Evolutionary conservation across 208 protist species (phyloP).

Genomic region (Strigomonas galati): DNA sequence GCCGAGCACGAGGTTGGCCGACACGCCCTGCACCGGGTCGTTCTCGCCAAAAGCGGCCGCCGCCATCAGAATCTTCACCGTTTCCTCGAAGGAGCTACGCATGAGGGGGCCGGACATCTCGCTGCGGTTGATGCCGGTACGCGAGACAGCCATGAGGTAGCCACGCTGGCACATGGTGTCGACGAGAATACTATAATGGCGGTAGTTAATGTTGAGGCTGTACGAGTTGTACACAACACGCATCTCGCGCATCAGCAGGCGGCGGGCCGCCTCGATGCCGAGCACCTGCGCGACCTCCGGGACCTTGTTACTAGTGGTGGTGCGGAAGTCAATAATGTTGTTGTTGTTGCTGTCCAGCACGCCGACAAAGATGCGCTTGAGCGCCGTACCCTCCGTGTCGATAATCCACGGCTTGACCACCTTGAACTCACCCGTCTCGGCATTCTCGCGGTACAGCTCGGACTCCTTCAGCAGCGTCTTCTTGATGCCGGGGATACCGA

Average conservation of each 20-base stretch:
- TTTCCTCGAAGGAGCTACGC: constrained; percentile 99
- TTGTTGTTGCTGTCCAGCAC: constrained; percentile 95
- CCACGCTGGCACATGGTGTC: constrained; percentile 99
- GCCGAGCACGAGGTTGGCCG: constrained; percentile 98
- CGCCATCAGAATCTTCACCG: constrained; percentile 98
- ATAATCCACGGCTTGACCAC: constrained; percentile 89
- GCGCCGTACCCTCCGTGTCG: constrained; percentile 96
- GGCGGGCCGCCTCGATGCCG: constrained; percentile 87
- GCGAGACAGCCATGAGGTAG: constrained; percentile 95
- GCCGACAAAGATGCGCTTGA: constrained; percentile 92
- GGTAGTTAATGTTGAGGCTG: constrained; percentile 99
- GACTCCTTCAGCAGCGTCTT: constrained; percentile 85
- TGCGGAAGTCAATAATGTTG: constrained; percentile 91
- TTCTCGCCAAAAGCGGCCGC: constrained; percentile 96
- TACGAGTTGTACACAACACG: constrained; percentile 93
- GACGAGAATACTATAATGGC: constrained; percentile 96
- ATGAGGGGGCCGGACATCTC: constrained; percentile 96
- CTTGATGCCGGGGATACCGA: constrained; percentile 95
- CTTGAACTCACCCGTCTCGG: constrained; percentile 43
- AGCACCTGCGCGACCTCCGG: constrained; percentile 96
- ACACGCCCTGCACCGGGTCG: constrained; percentile 96
- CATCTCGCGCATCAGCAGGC: constrained; percentile 86
- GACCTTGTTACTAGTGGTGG: constrained; percentile 98
- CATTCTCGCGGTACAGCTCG: constrained; percentile 46
- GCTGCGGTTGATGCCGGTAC: constrained; percentile 95